These are phyloP conservation scores for Fusarium caatingaense DNA, from an alignment of 2,329 filamentous ascomycete species.

Conservation along the genomic window DNA sequence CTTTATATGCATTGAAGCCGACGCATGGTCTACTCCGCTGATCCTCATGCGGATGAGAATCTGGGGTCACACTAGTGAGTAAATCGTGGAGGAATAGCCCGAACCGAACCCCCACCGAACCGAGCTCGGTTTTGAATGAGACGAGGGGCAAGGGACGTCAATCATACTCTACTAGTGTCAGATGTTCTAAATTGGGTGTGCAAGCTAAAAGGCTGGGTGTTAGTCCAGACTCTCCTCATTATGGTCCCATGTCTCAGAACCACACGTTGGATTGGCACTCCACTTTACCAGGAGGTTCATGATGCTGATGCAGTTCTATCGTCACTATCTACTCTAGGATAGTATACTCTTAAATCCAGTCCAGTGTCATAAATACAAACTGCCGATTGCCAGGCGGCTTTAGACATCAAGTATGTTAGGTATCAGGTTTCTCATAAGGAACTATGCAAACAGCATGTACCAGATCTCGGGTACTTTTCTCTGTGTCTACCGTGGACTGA, in stretches of 20 bases:
- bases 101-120: constrained; percentile 16
- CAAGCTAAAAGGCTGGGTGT: accelerated
- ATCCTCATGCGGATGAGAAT: not conserved
- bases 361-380: too few relatives aligned
- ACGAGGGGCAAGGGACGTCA: not conserved
- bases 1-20: constrained; percentile 5
- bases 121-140: not conserved
- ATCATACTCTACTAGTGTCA: not conserved
- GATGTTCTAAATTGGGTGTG: not conserved
- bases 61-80: constrained; percentile 4
- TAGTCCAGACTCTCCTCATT: not conserved
- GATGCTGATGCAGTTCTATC: not conserved
- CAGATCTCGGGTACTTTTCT: accelerated
- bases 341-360: accelerated
- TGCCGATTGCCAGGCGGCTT: not conserved
- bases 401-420: not conserved
- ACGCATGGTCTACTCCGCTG: not conserved
- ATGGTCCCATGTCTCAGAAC: accelerated
- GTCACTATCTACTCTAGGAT: accelerated
- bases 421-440: not conserved
- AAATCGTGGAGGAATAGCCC: constrained; percentile 1
- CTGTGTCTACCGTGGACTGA: accelerated
- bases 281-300: accelerated
- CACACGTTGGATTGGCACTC: not conserved
- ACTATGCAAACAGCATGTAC: not conserved